phyloP scores from a whole-genome alignment of 148 eudicot genomes.

The Limonium bicolor region DNA sequence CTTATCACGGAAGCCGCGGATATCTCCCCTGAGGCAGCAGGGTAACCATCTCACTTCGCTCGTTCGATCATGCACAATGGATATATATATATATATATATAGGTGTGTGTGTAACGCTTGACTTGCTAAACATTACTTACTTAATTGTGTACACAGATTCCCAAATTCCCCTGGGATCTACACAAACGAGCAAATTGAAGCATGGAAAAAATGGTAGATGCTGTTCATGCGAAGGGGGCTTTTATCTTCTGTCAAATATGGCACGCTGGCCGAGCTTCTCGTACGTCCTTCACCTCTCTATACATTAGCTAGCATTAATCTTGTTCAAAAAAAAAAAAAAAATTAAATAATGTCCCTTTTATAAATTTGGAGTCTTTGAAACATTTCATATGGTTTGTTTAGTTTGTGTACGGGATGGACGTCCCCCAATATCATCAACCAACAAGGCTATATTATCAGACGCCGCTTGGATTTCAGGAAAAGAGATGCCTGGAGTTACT shows the following conservation, averaged over 20 bases:
- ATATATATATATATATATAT: too few species aligned
- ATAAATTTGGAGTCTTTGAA: neutral
- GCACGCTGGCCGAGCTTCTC: conserved; percentile 32
- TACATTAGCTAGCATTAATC: too few species aligned
- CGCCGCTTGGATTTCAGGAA: too few species aligned
- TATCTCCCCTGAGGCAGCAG: conserved; percentile 20
- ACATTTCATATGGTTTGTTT: too few species aligned
- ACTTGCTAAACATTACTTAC: neutral
- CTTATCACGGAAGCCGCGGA: conserved; percentile 36
- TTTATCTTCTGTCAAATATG: conserved; percentile 67
- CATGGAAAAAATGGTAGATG: conserved; percentile 66
- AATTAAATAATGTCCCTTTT: neutral
- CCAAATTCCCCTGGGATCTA: conserved; percentile 63
- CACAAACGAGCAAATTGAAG: conserved; percentile 55
- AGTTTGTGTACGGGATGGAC: conserved; percentile 57
- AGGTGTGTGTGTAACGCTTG: neutral
- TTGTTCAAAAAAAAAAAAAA: too few species aligned
- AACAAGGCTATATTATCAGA: conserved; percentile 51
- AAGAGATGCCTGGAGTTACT: conserved; percentile 46
- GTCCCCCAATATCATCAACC: conserved; percentile 64
- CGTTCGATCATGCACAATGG: too few species aligned
- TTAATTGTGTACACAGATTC: conserved; percentile 13
- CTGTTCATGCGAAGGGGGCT: conserved; percentile 62
- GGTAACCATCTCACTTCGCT: too few species aligned
- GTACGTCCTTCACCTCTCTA: neutral